These are phyloP conservation scores for Dictyostelium brefeldianum DNA, from an alignment of 78 protist genomes.

Conservation along the genomic window DNA sequence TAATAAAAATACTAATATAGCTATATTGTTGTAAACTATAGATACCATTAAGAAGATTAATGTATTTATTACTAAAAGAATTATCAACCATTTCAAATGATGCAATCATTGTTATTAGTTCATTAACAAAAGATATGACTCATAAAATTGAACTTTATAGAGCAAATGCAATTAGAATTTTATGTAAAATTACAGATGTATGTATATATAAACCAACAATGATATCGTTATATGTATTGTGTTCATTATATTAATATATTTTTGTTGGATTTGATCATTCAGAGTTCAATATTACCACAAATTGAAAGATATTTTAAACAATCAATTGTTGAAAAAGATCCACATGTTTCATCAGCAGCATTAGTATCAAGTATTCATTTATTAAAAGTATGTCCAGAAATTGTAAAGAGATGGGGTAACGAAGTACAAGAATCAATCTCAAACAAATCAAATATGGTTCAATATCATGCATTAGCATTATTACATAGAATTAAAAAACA, in stretches of 20 bases:
- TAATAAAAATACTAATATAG: no score
- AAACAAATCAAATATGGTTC: constrained; percentile 91
- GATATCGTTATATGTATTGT: no score
- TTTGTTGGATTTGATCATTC: no score
- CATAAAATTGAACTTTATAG: constrained; percentile 89
- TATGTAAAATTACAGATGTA: constrained; percentile 95
- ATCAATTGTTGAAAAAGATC: constrained; percentile 96
- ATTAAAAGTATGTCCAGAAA: constrained; percentile 85
- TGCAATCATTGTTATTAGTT: constrained; percentile 92
- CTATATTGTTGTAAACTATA: constrained; percentile 2
- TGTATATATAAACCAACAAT: no score
- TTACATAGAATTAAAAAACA: constrained; percentile 91
- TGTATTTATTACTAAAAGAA: constrained; percentile 95
- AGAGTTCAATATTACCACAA: constrained; percentile 89
- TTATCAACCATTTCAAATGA: constrained; percentile 93
- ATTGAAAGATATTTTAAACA: constrained; percentile 97
- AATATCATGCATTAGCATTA: constrained; percentile 97
- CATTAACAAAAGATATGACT: constrained; percentile 94
- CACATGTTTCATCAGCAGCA: constrained; percentile 96
- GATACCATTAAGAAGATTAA: constrained; percentile 93
- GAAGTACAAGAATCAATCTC: constrained; percentile 89
- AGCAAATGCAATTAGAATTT: constrained; percentile 97
- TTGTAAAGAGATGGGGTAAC: constrained; percentile 85
- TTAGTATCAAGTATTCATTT: constrained; percentile 96
- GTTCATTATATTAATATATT: no score